A percentile compares a stretch with the other conserved stretches of the same genome.
Conservation (phyloP, 139 green algal genomes). For the Chlamydomonas incerta region DNA sequence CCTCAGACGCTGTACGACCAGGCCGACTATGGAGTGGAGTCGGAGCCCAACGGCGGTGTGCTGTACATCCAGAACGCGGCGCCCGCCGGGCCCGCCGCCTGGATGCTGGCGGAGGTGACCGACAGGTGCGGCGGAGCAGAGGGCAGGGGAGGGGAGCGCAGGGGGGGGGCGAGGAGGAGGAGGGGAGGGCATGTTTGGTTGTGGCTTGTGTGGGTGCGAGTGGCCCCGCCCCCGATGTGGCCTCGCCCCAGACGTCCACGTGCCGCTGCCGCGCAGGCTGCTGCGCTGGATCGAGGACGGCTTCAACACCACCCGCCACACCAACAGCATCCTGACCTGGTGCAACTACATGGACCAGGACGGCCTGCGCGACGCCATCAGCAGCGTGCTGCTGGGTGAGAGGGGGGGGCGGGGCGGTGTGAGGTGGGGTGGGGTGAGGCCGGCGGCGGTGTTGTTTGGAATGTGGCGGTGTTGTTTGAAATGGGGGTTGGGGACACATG, state of each 20-base stretch:
- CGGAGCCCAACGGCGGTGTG: slow-evolving; percentile 23
- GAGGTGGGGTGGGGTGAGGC: neutral
- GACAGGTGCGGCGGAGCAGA: slow-evolving; percentile 17
- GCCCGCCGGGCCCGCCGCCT: slow-evolving; percentile 14
- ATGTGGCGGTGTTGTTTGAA: too few species aligned
- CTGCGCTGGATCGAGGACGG: slow-evolving; percentile 26
- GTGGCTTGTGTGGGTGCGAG: too few species aligned
- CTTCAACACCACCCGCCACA: slow-evolving; percentile 6
- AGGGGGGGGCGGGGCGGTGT: neutral
- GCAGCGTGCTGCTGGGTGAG: slow-evolving; percentile 20
- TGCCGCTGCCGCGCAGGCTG: too few species aligned
- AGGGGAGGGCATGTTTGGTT: too few species aligned
- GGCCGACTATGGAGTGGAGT: neutral
- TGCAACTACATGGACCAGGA: slow-evolving; percentile 46
- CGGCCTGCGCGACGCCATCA: slow-evolving; percentile 19
- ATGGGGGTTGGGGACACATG: too few species aligned
- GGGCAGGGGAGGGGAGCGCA: too few species aligned
- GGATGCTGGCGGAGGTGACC: slow-evolving; percentile 14
- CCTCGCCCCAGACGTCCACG: too few species aligned
- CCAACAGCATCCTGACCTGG: slow-evolving; percentile 1
- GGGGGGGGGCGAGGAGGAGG: too few species aligned
- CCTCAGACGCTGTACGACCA: slow-evolving; percentile 31
- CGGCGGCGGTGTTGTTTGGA: too few species aligned
- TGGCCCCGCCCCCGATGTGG: too few species aligned
- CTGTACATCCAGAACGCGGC: slow-evolving; percentile 32